phyloP scores from a whole-genome alignment of 495 filamentous ascomycete genomes.

The Melanomma pulvis-pyrius region DNA sequence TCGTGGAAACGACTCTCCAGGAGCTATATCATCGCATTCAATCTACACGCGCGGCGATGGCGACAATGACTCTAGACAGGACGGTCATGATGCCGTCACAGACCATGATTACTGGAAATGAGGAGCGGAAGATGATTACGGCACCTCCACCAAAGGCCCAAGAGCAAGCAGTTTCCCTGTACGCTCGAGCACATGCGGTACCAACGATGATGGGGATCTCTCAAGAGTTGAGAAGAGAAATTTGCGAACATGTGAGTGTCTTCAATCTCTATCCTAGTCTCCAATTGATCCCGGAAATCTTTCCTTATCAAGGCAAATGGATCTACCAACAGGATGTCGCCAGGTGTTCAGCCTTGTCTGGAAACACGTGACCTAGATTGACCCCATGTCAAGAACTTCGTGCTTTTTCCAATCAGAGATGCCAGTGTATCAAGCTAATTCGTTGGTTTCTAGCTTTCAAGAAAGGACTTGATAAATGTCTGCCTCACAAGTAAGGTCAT shows the following conservation, averaged over 20 bases:
- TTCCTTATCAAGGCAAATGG: neutral
- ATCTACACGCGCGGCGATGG: neutral
- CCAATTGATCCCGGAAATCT: neutral
- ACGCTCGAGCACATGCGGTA: neutral
- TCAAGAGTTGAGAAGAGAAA: neutral
- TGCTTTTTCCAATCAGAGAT: neutral
- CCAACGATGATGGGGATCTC: neutral
- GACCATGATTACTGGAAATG: neutral
- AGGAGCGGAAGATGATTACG: neutral
- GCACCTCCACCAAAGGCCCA: neutral
- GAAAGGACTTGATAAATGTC: neutral
- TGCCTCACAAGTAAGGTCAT: neutral
- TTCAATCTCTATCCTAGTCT: neutral
- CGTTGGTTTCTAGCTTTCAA: neutral
- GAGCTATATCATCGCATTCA: neutral
- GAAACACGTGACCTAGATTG: neutral
- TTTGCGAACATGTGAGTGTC: slow-evolving; percentile 1
- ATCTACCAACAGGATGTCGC: neutral
- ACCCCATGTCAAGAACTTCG: neutral
- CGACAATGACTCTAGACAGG: neutral
- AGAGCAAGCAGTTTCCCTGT: neutral
- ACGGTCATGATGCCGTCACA: neutral
- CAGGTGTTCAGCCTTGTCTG: neutral
- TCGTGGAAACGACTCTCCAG: neutral
- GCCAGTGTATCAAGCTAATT: no score